Percentiles rank a stretch among this genome's conserved stretches.
Evolutionary conservation across 768 basidiomycete species (phyloP).

Genomic region (Suillus discolor): DNA sequence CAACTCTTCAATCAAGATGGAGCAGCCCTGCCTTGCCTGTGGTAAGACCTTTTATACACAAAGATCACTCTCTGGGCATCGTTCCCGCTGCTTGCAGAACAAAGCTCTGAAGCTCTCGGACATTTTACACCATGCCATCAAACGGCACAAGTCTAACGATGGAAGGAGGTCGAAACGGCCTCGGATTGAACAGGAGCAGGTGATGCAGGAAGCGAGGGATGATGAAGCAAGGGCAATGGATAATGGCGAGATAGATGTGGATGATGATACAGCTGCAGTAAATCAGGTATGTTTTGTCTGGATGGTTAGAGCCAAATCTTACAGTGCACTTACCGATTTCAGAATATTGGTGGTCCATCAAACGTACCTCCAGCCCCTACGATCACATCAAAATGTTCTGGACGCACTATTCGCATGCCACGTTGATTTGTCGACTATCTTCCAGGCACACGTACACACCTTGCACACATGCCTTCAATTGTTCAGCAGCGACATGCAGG

Average conservation of each 20-base stretch:
- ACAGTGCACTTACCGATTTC: background rate
- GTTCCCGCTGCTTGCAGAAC: background rate
- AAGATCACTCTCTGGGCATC: background rate
- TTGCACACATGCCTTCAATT: slow-evolving; percentile 8
- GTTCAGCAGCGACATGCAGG: background rate
- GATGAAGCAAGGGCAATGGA: background rate
- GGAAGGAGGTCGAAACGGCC: background rate
- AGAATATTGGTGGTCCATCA: background rate
- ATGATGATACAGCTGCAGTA: background rate
- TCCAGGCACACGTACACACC: background rate
- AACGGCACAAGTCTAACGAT: background rate
- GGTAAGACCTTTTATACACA: background rate
- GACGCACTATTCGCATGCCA: slow-evolving; percentile 4
- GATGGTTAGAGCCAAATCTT: background rate
- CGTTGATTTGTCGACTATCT: slow-evolving; percentile 1
- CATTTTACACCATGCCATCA: background rate
- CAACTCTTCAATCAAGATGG: background rate
- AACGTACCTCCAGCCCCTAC: background rate
- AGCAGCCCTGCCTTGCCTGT: background rate
- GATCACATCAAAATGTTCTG: slow-evolving; percentile 1
- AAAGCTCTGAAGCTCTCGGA: background rate
- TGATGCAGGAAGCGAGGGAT: background rate
- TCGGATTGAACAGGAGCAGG: background rate
- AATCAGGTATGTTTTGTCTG: background rate
- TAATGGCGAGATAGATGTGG: background rate